phyloP scores from a whole-genome alignment of 1,139 yeast genomes.

The Candida frijolesensis region DNA sequence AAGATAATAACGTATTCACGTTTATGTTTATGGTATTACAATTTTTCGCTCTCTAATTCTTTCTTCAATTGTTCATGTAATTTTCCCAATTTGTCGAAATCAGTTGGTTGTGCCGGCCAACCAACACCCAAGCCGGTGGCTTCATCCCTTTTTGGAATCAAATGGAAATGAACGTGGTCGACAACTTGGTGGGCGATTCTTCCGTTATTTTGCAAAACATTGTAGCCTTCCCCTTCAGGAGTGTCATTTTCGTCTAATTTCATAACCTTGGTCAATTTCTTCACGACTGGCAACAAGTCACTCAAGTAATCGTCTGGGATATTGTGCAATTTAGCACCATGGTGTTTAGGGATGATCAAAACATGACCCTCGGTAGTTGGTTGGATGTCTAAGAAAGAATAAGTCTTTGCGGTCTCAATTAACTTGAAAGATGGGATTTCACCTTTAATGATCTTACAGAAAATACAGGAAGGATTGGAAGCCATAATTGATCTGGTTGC shows the following conservation, averaged over 20 bases:
- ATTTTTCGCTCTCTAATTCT: conserved; percentile 39
- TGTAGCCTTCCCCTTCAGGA: conserved; percentile 77
- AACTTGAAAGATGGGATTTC: conserved; percentile 91
- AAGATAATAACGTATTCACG: not conserved
- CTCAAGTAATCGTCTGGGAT: conserved; percentile 87
- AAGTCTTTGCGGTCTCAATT: conserved; percentile 75
- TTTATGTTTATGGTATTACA: conserved; percentile 15
- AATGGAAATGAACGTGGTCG: conserved; percentile 94
- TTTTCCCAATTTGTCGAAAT: conserved; percentile 66
- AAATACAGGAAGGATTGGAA: conserved; percentile 57
- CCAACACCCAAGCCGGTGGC: conserved; percentile 80
- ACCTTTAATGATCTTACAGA: conserved; percentile 91
- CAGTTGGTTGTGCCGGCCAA: conserved; percentile 87
- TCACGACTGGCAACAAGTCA: conserved; percentile 84
- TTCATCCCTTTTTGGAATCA: conserved; percentile 80
- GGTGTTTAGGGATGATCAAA: conserved; percentile 85
- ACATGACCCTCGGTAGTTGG: conserved; percentile 91
- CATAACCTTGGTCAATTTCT: conserved; percentile 76
- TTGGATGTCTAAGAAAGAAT: conserved; percentile 88
- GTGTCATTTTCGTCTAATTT: conserved; percentile 54
- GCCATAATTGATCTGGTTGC: conserved; percentile 11
- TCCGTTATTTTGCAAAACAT: conserved; percentile 89
- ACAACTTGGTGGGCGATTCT: conserved; percentile 91
- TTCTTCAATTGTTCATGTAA: conserved; percentile 64
- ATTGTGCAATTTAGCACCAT: conserved; percentile 89